A percentile compares a stretch with the other conserved stretches of the same genome.
These are phyloP conservation scores for Auricularia heimuer DNA, from an alignment of 768 basidiomycete species.

Conservation along the genomic window DNA sequence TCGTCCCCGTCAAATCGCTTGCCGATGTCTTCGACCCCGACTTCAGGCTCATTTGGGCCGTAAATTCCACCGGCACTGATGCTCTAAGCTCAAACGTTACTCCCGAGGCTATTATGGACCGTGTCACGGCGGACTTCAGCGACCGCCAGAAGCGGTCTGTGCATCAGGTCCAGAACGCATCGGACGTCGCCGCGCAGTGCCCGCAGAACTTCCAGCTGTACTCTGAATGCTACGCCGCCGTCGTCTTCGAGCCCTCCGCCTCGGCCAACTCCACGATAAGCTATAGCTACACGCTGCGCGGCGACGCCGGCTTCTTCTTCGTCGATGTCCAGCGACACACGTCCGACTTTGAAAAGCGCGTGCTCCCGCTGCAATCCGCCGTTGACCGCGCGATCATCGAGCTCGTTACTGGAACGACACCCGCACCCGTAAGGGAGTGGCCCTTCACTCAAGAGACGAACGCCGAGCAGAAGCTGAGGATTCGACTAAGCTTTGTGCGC, in stretches of 20 bases:
- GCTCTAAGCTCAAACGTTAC: constrained; percentile 27
- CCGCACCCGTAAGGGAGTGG: constrained; percentile 59
- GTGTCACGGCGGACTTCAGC: constrained; percentile 44
- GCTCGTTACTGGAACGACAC: constrained; percentile 45
- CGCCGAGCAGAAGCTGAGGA: constrained; percentile 42
- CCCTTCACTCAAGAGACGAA: constrained; percentile 63
- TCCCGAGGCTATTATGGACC: constrained; percentile 47
- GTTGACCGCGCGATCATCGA: constrained; percentile 68
- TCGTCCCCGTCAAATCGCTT: constrained; percentile 40
- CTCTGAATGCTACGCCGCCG: constrained; percentile 60
- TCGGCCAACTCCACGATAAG: constrained; percentile 7
- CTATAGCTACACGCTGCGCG: constrained; percentile 55
- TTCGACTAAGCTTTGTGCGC: constrained; percentile 53
- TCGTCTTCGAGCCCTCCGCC: constrained; percentile 40
- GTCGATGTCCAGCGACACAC: constrained; percentile 57
- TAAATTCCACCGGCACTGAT: constrained; percentile 37
- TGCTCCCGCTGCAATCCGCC: constrained; percentile 69
- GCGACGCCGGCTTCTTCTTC: constrained; percentile 52
- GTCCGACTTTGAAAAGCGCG: constrained; percentile 57
- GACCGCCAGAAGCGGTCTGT: constrained; percentile 38
- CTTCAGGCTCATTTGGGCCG: constrained; percentile 52
- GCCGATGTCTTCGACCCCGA: constrained; percentile 42
- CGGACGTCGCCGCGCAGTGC: constrained; percentile 46
- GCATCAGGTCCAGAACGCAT: constrained; percentile 34
- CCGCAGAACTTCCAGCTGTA: constrained; percentile 65